Base-by-base conservation (phyloP, 2,329 filamentous ascomycete species). In the Exophiala xenobiotica region DNA sequence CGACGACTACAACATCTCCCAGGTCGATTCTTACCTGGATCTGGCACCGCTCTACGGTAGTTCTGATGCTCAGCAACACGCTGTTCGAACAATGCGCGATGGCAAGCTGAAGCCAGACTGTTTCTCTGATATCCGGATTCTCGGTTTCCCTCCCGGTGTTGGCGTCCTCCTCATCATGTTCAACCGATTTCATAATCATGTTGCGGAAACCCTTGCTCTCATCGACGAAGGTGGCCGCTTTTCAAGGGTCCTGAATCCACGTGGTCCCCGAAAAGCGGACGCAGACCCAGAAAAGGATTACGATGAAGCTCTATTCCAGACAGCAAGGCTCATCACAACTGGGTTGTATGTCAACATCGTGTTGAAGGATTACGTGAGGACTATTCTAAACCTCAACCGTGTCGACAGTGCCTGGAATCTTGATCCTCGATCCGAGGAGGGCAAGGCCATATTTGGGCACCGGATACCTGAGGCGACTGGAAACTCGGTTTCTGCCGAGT, bases 21-120 rank as follows among this genome's bases (percentile, higher is more conserved):
- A 82, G 56, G 88, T 84, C 0, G 89, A 85, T 0, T 89, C 86
- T 0, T 90, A 90, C 57, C 77, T 90, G 19, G 87, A 90, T 62
- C 73, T 91, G 1, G 78, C 83, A 0, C 87, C 87, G 0, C 71
- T 90, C 2, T 90, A 90, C 58, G 87, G 87, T 3, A 85, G 79
- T 44, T 82, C 80, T 37, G 75, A 81, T 61, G 70, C 74, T 20
- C 81, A 87, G 56, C 85, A 88, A 61, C 71, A 83, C 41, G 67
- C 73, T 56, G 79, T 88, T 62, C 76, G 85, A 19, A 83, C 82
- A 1, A 78, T 80, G 66, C 76, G 79, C 41, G 78, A 83, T 53
- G 86, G 86, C n/a, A 82, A 80, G 60, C 71, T 89, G 53, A 87
- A 88, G 68, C 81, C 83, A 0, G 86, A 89, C 62, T 84, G 80